Percentiles rank a stretch among this genome's conserved stretches.
These are phyloP conservation scores for Vigna mungo DNA, from an alignment of 306 rosid species.

Conservation along the genomic window DNA sequence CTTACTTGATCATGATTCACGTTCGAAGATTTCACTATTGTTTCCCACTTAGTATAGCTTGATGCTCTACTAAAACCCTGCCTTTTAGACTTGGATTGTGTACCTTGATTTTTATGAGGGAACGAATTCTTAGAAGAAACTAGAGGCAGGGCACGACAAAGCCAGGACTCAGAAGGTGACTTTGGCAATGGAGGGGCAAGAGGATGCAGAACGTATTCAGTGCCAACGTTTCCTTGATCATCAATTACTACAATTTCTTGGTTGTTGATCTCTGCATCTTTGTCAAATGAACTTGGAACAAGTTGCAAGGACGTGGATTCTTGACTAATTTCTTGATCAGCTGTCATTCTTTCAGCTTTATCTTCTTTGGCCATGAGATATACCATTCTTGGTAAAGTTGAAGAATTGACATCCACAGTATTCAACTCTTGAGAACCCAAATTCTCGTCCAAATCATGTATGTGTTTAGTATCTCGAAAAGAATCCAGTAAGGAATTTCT, in stretches of 20 bases:
- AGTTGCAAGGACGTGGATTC: slow-evolving; percentile 45
- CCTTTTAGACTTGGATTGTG: slow-evolving; percentile 48
- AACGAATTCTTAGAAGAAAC: slow-evolving; percentile 56
- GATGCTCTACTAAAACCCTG: slow-evolving; percentile 55
- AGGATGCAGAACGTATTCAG: slow-evolving; percentile 47
- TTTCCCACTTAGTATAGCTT: slow-evolving; percentile 85
- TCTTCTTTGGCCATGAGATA: slow-evolving; percentile 47
- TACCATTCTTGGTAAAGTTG: slow-evolving; percentile 38
- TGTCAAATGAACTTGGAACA: slow-evolving; percentile 41
- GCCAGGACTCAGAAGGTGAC: slow-evolving; percentile 98
- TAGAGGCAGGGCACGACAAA: slow-evolving; percentile 79
- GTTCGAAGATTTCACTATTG: slow-evolving; percentile 82
- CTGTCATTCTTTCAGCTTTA: slow-evolving; percentile 35
- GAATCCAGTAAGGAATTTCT: slow-evolving; percentile 46
- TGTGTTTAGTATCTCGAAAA: slow-evolving; percentile 55
- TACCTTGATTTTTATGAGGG: slow-evolving; percentile 41
- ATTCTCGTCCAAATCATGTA: slow-evolving; percentile 43
- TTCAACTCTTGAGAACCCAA: slow-evolving; percentile 43
- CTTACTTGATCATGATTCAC: slow-evolving; percentile 67
- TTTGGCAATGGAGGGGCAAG: slow-evolving; percentile 80
- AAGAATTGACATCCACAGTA: slow-evolving; percentile 41
- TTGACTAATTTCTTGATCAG: slow-evolving; percentile 42
- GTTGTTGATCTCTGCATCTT: slow-evolving; percentile 42
- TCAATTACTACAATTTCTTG: slow-evolving; percentile 51
- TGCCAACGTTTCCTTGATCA: slow-evolving; percentile 43